Evolutionary conservation across 306 rosid species (phyloP).

Genomic region (Oxytropis ochrocephala): DNA sequence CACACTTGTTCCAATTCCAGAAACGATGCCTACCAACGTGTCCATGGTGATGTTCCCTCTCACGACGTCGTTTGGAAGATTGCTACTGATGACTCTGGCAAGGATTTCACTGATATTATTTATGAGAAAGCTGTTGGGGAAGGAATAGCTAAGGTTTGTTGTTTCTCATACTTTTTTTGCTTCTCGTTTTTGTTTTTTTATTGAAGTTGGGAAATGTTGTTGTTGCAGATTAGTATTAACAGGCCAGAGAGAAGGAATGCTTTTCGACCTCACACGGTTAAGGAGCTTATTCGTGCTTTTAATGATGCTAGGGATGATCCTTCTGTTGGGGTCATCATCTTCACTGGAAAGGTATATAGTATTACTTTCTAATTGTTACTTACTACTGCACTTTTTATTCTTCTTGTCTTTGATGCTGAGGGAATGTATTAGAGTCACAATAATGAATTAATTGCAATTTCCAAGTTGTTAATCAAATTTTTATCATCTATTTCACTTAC

Average conservation of each 20-base stretch:
- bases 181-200: neutral
- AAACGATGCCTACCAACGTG: slow-evolving; percentile 49
- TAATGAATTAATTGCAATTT: neutral
- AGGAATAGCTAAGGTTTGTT: slow-evolving; percentile 68
- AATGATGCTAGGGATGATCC: slow-evolving; percentile 70
- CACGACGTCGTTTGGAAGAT: slow-evolving; percentile 53
- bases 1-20: neutral
- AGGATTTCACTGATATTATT: slow-evolving; percentile 58
- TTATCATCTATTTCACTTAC: neutral
- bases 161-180: neutral
- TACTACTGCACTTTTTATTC: neutral
- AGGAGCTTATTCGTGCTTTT: slow-evolving; percentile 77
- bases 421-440: neutral
- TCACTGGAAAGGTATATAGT: slow-evolving; percentile 59
- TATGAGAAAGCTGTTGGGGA: slow-evolving; percentile 79
- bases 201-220: neutral
- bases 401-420: neutral
- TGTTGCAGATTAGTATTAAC: slow-evolving; percentile 58
- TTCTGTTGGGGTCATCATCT: slow-evolving; percentile 73
- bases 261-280: slow-evolving; percentile 68
- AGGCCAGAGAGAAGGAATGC: slow-evolving; percentile 84
- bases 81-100: slow-evolving; percentile 38
- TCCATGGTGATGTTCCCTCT: slow-evolving; percentile 60
- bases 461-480: neutral
- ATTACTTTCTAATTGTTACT: neutral